Evolutionary conservation across 495 filamentous ascomycete genomes (phyloP).

Genomic region (Aspergillus diversus): DNA sequence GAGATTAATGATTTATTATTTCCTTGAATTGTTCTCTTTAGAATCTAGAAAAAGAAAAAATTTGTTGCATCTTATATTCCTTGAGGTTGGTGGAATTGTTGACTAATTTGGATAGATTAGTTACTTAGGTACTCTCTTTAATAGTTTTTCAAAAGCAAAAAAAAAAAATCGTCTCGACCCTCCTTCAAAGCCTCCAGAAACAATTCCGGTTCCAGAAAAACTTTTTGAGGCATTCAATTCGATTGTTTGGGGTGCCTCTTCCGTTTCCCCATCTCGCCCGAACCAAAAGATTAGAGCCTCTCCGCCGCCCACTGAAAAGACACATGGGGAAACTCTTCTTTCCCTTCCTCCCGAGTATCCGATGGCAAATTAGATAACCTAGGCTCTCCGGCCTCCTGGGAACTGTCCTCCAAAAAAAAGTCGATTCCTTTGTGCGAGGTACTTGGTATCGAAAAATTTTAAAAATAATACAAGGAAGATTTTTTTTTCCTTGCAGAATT

Average conservation of each 20-base stretch:
- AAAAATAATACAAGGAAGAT: too few relatives aligned
- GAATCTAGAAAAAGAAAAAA: constrained; percentile 7
- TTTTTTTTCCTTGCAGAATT: too few relatives aligned
- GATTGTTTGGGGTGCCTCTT: background rate
- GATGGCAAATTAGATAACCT: constrained; percentile 27
- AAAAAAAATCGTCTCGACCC: background rate
- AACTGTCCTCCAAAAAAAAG: background rate
- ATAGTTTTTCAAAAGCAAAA: background rate
- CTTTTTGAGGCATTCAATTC: constrained; percentile 1
- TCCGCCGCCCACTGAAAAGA: constrained; percentile 7
- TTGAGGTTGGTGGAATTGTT: too few relatives aligned
- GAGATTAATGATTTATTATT: constrained; percentile 2
- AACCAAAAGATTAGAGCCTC: constrained; percentile 27
- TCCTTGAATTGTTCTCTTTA: constrained; percentile 7
- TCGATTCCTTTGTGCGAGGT: background rate
- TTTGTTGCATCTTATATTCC: background rate
- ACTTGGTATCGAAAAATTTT: too few relatives aligned
- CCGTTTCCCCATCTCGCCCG: constrained; percentile 13
- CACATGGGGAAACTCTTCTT: constrained; percentile 21
- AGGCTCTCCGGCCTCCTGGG: constrained; percentile 8
- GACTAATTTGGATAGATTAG: too few relatives aligned
- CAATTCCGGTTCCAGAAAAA: constrained; percentile 1
- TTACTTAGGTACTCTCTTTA: too few relatives aligned
- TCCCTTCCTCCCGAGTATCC: constrained; percentile 27
- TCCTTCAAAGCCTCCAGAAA: background rate